Base-by-base conservation (phyloP, 108 stramenopile species). In the Nitzschia sp. region DNA sequence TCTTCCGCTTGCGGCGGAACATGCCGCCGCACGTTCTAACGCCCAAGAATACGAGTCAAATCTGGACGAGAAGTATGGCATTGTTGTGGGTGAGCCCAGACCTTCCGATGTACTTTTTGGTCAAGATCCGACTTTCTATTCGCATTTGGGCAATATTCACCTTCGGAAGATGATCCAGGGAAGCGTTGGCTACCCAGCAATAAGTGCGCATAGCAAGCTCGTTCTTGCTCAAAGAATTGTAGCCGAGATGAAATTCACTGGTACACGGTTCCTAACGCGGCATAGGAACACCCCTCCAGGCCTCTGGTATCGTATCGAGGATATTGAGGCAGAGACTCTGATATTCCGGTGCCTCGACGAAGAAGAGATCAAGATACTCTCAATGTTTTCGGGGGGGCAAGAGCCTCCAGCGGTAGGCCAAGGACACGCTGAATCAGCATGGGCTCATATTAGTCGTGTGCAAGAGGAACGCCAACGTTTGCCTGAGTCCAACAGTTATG, bases 251-350 rank as follows among this genome's bases (percentile, higher is more conserved):
- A 42, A 46, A 62, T 2, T 23, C 1, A 25, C 61, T 42, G 61
- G 61, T 26, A 17, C 32, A 8, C 8, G 38, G 1, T 62, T 62
- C 61, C 42, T 62, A 11, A 62, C 61, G 17, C 36, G 61, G n/a
- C 61, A 38, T 11, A 27, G 19, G 26, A 19, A 15, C n/a, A 34
- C 29, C 36, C 36, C 24, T 25, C 61, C 61, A n/a, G 61, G 61
- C 18, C 24, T 62, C n/a, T 62, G 61, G 61, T 62, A 62, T 26
- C 2, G 42, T 8, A 26, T 62, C n/a, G 38, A 62, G 23, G 61
- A 62, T 2, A 42, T 45, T 1, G 61, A 62, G 38, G 61, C 61
- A 13, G 61, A 62, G 24, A 62, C 36, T 23, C 42, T 62, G 25
- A 62, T 62, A n/a, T 42, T 45, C 23, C 36, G 61, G 13, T 46